phyloP scores from a whole-genome alignment of 208 protist species.

The Acanthamoeba royreba region DNA sequence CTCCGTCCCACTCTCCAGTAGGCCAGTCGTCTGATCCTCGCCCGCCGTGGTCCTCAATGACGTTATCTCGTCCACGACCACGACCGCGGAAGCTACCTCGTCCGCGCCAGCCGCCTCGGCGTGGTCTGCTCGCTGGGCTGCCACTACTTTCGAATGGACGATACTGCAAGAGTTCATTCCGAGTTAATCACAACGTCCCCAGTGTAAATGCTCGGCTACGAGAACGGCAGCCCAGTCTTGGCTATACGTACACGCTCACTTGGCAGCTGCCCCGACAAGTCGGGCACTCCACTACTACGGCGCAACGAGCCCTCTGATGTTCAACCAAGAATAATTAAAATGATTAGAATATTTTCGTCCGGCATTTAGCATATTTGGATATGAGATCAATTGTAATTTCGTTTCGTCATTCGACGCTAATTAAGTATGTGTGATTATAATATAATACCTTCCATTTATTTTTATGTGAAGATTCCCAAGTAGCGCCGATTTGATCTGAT shows the following conservation, averaged over 20 bases:
- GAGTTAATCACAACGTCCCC: not conserved
- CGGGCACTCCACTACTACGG: not conserved
- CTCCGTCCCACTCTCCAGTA: not conserved
- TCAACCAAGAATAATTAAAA: not conserved
- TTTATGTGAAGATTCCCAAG: too few relatives aligned
- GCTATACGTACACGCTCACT: not conserved
- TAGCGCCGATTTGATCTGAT: too few relatives aligned
- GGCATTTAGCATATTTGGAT: too few relatives aligned
- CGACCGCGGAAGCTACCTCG: not conserved
- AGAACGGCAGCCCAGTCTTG: not conserved
- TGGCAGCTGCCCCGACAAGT: not conserved
- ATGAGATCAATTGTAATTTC: too few relatives aligned
- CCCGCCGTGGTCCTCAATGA: not conserved
- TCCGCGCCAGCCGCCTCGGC: not conserved
- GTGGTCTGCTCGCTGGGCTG: not conserved
- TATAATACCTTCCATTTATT: not conserved
- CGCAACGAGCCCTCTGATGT: not conserved
- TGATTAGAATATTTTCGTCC: too few relatives aligned
- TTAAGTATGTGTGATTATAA: too few relatives aligned
- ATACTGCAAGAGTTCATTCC: not conserved
- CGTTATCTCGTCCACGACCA: not conserved
- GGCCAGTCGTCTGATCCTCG: not conserved
- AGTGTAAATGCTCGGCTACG: not conserved
- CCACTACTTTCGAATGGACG: not conserved
- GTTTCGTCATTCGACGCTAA: too few relatives aligned